Base-by-base conservation (phyloP, 2,329 filamentous ascomycete genomes). In the Purpureocillium takamizusanense region DNA sequence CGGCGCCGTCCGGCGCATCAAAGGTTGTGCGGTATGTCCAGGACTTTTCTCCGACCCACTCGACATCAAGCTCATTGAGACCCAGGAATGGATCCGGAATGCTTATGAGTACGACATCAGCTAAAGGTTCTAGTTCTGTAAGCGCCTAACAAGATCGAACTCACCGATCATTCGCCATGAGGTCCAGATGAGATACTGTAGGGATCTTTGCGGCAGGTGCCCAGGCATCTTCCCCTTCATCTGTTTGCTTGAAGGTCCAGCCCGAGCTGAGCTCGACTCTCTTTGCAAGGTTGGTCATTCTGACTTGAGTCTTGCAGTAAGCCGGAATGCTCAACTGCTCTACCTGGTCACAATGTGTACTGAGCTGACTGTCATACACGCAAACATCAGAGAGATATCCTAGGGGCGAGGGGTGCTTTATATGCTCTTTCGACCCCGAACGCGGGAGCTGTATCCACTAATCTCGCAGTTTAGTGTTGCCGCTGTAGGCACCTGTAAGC, bases 1-100 rank as follows among this genome's bases (percentile, higher is more conserved):
- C 6, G 30, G 14, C 21, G 53, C 52, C 10, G 46, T 50, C 11
- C 12, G 25, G 27, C 14, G 21, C 13, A 11, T 18, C 3, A 14
- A 40, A 40, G 7, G 16, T 63, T 67, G 42, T 39, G 7, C 63
- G 64, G 52, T 83, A 83, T 1, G 65, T 61, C 78, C 78, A 83
- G 39, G 64, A 61, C 47, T 73, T 72, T 38, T 81, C 72, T n/a
- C 70, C 75, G 25, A 82, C 69, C 75, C 78, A 82, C 49, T 72
- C 66, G 3, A 70, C 70, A 7, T 67, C 62, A 9, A 76, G 56
- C 50, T 82, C 78, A 48, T 83, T 81, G 45, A 76, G 66, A 39
- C 77, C 72, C 14, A 76, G 52, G 47, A 76, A 80, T 0, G 77
- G 77, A 49, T 82, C 70, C 6, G 61, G 56, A 36, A 74, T 72